These are phyloP conservation scores for Graphium sp. DNA, from an alignment of 2,329 filamentous ascomycete genomes.

Conservation along the genomic window DNA sequence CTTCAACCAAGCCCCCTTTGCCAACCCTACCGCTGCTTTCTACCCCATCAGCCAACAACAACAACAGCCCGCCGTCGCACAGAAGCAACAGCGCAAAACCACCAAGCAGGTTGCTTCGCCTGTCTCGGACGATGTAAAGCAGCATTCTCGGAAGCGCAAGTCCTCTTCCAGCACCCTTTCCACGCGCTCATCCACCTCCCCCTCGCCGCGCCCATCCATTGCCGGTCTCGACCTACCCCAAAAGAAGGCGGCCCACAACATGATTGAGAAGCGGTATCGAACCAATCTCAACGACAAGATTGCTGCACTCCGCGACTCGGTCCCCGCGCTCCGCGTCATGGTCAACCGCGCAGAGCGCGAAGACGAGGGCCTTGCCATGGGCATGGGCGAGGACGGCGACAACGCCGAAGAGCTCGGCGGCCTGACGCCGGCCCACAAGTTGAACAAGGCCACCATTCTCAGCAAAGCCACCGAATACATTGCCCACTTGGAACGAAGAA, in stretches of 20 bases:
- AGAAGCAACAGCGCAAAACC: slow-evolving; percentile 8
- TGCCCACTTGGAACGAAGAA: slow-evolving; percentile 16
- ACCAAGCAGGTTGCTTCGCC: slow-evolving; percentile 4
- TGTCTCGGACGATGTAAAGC: slow-evolving; percentile 1
- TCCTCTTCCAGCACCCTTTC: slow-evolving; percentile 12
- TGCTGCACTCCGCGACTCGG: slow-evolving; percentile 54
- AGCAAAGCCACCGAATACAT: slow-evolving; percentile 21
- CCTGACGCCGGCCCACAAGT: slow-evolving; percentile 17
- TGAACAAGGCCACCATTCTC: slow-evolving; percentile 24
- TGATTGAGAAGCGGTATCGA: slow-evolving; percentile 73
- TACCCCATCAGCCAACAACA: slow-evolving; percentile 8
- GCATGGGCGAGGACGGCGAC: slow-evolving; percentile 8
- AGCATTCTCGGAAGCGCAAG: slow-evolving; percentile 12
- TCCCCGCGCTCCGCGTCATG: slow-evolving; percentile 26
- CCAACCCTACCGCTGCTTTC: slow-evolving; percentile 9
- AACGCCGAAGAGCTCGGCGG: slow-evolving; percentile 12
- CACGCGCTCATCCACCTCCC: slow-evolving; percentile 7
- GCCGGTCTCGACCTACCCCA: slow-evolving; percentile 8
- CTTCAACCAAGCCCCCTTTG: slow-evolving; percentile 10
- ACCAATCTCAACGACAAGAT: slow-evolving; percentile 79
- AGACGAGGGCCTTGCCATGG: slow-evolving; percentile 4
- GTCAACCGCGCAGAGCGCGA: slow-evolving; percentile 8
- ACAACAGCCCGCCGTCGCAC: background rate
- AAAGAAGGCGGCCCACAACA: slow-evolving; percentile 72
- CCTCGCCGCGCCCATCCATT: slow-evolving; percentile 8